phyloP scores from a whole-genome alignment of 176 grass and related monocot genomes.

The Raddia guianensis region DNA sequence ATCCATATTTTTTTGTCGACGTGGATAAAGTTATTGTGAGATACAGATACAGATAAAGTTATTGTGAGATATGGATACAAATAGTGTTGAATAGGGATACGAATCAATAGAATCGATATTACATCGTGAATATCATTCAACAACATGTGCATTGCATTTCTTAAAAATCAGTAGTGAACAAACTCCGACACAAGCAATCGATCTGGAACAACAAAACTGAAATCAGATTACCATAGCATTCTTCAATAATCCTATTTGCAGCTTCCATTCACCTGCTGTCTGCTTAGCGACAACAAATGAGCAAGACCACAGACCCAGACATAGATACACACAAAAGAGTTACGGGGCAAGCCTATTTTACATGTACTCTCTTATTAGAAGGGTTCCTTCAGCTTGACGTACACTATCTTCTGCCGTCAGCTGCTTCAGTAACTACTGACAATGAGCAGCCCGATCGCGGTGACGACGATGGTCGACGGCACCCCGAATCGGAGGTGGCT shows the following conservation, averaged over 20 bases:
- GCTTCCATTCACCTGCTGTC: slow-evolving; percentile 22
- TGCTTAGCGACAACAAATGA: slow-evolving; percentile 32
- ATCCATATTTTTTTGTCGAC: too few species aligned
- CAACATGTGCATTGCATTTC: neutral
- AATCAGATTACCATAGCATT: slow-evolving; percentile 30
- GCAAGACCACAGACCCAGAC: slow-evolving; percentile 23
- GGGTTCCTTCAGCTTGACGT: slow-evolving; percentile 15
- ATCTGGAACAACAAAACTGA: neutral
- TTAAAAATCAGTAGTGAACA: neutral
- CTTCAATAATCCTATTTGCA: slow-evolving; percentile 42
- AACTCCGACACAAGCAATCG: neutral
- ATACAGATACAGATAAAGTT: too few species aligned
- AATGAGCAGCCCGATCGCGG: slow-evolving; percentile 76
- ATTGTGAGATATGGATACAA: too few species aligned
- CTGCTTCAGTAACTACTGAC: slow-evolving; percentile 55
- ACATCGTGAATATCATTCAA: neutral
- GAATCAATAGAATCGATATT: too few species aligned
- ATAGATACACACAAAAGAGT: slow-evolving; percentile 1
- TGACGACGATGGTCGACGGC: slow-evolving; percentile 81
- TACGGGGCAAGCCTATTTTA: slow-evolving; percentile 46
- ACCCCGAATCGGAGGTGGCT: slow-evolving; percentile 83
- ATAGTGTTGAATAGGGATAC: too few species aligned
- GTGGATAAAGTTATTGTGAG: too few species aligned
- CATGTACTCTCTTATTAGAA: slow-evolving; percentile 42
- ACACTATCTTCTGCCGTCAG: slow-evolving; percentile 1